Conservation (phyloP, 805 yeast genomes). For the Ogataea nakhonphanomensis region DNA sequence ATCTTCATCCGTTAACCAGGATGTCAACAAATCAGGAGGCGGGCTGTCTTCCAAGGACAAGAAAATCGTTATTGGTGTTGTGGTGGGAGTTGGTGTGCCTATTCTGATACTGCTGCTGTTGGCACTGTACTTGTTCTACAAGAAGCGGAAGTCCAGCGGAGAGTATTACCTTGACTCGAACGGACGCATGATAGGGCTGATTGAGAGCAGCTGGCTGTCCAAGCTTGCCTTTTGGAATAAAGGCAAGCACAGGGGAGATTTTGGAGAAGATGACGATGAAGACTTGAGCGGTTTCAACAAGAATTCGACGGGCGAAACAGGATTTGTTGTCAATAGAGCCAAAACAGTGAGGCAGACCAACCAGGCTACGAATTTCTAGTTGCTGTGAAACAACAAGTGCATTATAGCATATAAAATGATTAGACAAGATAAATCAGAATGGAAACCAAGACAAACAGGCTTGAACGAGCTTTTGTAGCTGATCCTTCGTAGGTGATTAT, state of each 20-base stretch:
- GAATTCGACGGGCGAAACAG: conserved; percentile 23
- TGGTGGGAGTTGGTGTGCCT: conserved; percentile 71
- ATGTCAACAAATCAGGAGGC: conserved; percentile 13
- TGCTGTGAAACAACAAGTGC: neutral
- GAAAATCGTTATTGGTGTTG: conserved; percentile 62
- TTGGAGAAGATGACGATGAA: conserved; percentile 24
- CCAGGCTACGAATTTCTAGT: conserved; percentile 26
- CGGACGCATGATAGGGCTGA: conserved; percentile 31
- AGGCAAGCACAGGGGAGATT: conserved; percentile 21
- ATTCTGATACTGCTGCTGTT: conserved; percentile 35
- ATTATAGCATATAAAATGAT: neutral
- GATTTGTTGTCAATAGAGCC: conserved; percentile 32
- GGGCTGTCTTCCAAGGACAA: conserved; percentile 50
- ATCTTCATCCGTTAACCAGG: conserved; percentile 22
- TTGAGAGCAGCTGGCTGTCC: conserved; percentile 26
- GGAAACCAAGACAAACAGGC: neutral
- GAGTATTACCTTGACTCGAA: conserved; percentile 35
- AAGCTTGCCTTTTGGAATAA: conserved; percentile 27
- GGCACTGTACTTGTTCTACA: conserved; percentile 14
- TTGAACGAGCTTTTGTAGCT: conserved; percentile 1
- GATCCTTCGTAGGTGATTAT: conserved; percentile 1
- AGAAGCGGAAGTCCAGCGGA: conserved; percentile 17
- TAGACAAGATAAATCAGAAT: neutral
- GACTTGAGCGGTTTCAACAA: conserved; percentile 15
- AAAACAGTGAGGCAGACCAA: conserved; percentile 28